Conservation (phyloP, 371 early-diverging fungal species). For the Zychaea mexicana region DNA sequence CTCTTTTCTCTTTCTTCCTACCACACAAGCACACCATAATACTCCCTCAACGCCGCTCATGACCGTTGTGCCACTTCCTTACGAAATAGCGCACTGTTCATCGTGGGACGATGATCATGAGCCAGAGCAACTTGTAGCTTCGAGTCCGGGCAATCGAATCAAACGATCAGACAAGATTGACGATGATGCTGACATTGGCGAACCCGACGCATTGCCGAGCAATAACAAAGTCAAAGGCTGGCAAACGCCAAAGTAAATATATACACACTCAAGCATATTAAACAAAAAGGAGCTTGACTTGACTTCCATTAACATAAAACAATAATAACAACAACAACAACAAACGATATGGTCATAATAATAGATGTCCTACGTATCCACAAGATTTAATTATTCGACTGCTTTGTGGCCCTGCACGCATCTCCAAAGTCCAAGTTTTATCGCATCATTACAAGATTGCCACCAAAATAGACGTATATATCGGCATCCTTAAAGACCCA, state of each 20-base stretch:
- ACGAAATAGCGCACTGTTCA: slow-evolving; percentile 31
- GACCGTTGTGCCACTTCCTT: slow-evolving; percentile 24
- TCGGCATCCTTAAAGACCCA: slow-evolving; percentile 47
- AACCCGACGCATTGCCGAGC: slow-evolving; percentile 12
- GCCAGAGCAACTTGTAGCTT: slow-evolving; percentile 41
- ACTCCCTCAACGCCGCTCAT: slow-evolving; percentile 9
- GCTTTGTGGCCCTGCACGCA: slow-evolving; percentile 57
- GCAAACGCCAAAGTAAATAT: slow-evolving; percentile 50
- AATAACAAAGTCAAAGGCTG: slow-evolving; percentile 44
- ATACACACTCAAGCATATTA: neutral
- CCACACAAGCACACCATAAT: neutral
- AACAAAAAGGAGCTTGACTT: too few relatives aligned
- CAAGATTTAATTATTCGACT: slow-evolving; percentile 71
- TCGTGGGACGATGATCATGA: slow-evolving; percentile 46
- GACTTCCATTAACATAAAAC: neutral
- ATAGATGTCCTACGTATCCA: slow-evolving; percentile 73
- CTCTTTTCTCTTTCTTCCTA: slow-evolving; percentile 8
- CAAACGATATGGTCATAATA: neutral
- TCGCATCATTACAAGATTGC: slow-evolving; percentile 86
- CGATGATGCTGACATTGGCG: slow-evolving; percentile 17
- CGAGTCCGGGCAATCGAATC: slow-evolving; percentile 32
- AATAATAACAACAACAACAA: neutral
- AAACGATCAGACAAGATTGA: slow-evolving; percentile 8
- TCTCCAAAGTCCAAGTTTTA: slow-evolving; percentile 73
- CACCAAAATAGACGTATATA: slow-evolving; percentile 72